Base-by-base conservation (phyloP, 495 filamentous ascomycete genomes). In the Podospora appendiculata region DNA sequence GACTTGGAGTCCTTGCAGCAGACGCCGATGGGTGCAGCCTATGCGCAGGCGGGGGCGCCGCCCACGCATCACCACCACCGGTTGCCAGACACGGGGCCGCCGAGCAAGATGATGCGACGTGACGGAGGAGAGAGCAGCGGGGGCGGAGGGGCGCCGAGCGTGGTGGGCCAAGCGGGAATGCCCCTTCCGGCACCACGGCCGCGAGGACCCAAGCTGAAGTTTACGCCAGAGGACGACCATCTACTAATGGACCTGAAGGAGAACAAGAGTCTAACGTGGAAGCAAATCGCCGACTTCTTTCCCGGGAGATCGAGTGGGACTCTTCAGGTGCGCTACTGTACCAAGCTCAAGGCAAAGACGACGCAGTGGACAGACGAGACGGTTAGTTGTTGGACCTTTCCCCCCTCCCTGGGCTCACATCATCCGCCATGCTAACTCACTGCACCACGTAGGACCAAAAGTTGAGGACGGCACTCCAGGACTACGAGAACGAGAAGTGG, bases 281-380 rank as follows among this genome's bases (percentile, higher is more conserved):
- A 93, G 64, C 90, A 96, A 75, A 95, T 96, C 58, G 86, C 88
- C 50, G 89, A 94, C 60, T 95, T 92, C 70, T 95, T 96, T 59
- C 90, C 90, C 8, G 90, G 90, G 10, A 75, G 90, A 45, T 89
- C 87, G 41, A 90, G 85, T 33, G 89, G 89, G 39, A 95, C 90
- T 35, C 71, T 96, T 50, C 90, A 96, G 63, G 90, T 96, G 54
- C 83, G 90, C 11, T 96, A 96, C 66, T 96, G 90, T 62, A 95
- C 89, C 32, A 95, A 93, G 68, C 72, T 95, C 53, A 95, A 93
- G 69, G 88, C 88, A 8, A 94, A 94, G 72, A 88, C 84, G 43
- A 90, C 87, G n/a, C 79, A 83, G 55, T 96, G 90, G 90, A 92
- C 86, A 50, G 88, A 91, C 53, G 89, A 93, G 56, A 90, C 87